Conservation (phyloP, 257 asterid genomes). For the Salvia rosmarinus region DNA sequence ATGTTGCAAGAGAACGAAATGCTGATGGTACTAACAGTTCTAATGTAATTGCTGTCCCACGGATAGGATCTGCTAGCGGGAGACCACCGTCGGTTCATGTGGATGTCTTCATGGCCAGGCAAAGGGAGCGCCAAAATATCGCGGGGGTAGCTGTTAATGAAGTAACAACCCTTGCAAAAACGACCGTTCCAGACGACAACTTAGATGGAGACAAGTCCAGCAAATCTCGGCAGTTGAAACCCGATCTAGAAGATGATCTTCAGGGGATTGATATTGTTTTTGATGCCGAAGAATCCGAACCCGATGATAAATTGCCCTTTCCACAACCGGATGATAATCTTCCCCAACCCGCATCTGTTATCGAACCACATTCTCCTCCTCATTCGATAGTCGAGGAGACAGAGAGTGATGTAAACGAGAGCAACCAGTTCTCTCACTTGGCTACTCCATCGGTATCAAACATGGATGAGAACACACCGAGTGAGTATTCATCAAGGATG, state of each 20-base stretch:
- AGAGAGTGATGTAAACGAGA: conserved; percentile 68
- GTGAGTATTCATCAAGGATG: conserved; percentile 84
- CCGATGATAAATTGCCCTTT: conserved; percentile 83
- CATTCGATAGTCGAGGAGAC: conserved; percentile 91
- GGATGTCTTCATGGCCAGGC: conserved; percentile 97
- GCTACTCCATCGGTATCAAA: conserved; percentile 57
- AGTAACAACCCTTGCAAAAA: conserved; percentile 53
- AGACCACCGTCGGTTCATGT: conserved; percentile 95
- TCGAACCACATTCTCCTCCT: conserved; percentile 77
- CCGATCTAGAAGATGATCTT: conserved; percentile 94
- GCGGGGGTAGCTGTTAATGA: conserved; percentile 52
- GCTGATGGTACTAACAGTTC: conserved; percentile 73
- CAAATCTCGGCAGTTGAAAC: conserved; percentile 62
- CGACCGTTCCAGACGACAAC: conserved; percentile 52
- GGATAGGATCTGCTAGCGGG: conserved; percentile 81
- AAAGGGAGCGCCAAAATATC: conserved; percentile 79
- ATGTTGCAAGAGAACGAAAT: conserved; percentile 90
- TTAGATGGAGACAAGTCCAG: conserved; percentile 58
- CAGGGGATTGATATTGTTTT: conserved; percentile 94
- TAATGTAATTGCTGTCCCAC: conserved; percentile 77
- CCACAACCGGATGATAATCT: conserved; percentile 86
- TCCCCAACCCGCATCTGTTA: conserved; percentile 57
- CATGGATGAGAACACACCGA: conserved; percentile 63
- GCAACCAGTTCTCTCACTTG: conserved; percentile 60
- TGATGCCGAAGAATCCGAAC: conserved; percentile 92